A percentile compares a stretch with the other conserved stretches of the same genome.
phyloP scores from a whole-genome alignment of 306 rosid species.

The Fragaria ananassa region DNA sequence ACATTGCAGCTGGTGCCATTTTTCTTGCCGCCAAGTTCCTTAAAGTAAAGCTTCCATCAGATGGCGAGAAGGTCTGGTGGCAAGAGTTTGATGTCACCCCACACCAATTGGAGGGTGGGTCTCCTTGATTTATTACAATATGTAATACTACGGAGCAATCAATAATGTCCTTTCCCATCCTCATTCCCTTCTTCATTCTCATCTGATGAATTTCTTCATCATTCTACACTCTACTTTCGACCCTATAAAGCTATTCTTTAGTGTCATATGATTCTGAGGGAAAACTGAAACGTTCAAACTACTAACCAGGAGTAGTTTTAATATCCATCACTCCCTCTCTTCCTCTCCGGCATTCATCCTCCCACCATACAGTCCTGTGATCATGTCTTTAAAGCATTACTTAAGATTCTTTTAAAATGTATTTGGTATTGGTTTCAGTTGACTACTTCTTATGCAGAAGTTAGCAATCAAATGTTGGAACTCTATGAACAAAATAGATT shows the following conservation, averaged over 20 bases:
- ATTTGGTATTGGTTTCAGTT: constrained; percentile 20
- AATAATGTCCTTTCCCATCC: constrained; percentile 16
- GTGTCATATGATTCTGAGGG: not conserved
- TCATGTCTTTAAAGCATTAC: not conserved
- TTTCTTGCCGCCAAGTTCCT: constrained; percentile 99
- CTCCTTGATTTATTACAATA: constrained; percentile 44
- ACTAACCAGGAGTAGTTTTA: not conserved
- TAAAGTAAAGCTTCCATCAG: constrained; percentile 95
- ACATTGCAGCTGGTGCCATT: constrained; percentile 99
- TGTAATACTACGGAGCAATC: constrained; percentile 8
- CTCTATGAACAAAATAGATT: constrained; percentile 86
- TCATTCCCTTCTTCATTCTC: constrained; percentile 11
- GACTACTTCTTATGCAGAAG: constrained; percentile 65
- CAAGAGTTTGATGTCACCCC: constrained; percentile 99
- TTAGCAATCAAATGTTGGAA: constrained; percentile 98
- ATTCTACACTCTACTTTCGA: not conserved
- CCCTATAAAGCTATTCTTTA: not conserved
- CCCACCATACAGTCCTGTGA: not conserved
- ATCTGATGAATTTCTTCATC: constrained; percentile 9
- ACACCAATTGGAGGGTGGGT: constrained; percentile 99
- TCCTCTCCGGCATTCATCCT: not conserved
- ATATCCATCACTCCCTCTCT: not conserved
- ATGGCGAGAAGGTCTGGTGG: constrained; percentile 99
- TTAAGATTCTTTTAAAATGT: not conserved
- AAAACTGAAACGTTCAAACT: not conserved